Evolutionary conservation across 805 yeast genomes (phyloP), one percentile per base, ranked within the genome.

Genomic region (Barnettozyma wickerhamii): DNA sequence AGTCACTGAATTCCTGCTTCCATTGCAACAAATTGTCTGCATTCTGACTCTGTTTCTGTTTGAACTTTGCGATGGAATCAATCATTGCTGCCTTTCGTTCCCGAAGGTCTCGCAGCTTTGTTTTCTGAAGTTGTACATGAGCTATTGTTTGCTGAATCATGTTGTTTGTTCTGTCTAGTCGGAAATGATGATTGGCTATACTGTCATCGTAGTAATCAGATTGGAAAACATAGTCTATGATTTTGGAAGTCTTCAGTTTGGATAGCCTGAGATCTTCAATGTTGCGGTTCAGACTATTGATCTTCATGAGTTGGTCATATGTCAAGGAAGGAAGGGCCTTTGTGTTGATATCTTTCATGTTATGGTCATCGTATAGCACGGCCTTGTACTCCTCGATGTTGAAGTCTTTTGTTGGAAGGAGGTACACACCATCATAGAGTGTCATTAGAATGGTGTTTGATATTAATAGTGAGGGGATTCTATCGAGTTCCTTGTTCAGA

Each of bases 251-350:
- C 5, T 27, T 43, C 13, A n/a, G 12, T 32, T 55, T 59, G 14
- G 56, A 50, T 4, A 18, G 30, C 15, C 39, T 38, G 19, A 66
- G 38, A 38, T 69, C 74, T 23, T 58, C 54, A 10, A 66, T 57
- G 37, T 69, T 64, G 14, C 56, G 44, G 13, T 65, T 63, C 12
- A 65, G 47, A 23, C 67, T 67, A 37, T 66, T 66, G 43, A 69
- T 39, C 38, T 66, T 68, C 72, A 69, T 66, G 10, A 66, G 57
- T 20, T 63, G 65, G 41, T 68, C 73, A 46, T 62, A 69, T 0
- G 65, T 52, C 39, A 69, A 58, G 1, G 68, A 56, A 9, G 35
- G 38, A 5, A 41, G 42, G 7, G 26, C 38, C 47, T 19, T n/a
- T n/a, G n/a, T 24, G 31, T 9, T 20, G 35, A 14, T 35, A 35